Evolutionary conservation across 495 filamentous ascomycete species (phyloP), one percentile per base, ranked within the genome.

Genomic region (Penicillium pancosmium): DNA sequence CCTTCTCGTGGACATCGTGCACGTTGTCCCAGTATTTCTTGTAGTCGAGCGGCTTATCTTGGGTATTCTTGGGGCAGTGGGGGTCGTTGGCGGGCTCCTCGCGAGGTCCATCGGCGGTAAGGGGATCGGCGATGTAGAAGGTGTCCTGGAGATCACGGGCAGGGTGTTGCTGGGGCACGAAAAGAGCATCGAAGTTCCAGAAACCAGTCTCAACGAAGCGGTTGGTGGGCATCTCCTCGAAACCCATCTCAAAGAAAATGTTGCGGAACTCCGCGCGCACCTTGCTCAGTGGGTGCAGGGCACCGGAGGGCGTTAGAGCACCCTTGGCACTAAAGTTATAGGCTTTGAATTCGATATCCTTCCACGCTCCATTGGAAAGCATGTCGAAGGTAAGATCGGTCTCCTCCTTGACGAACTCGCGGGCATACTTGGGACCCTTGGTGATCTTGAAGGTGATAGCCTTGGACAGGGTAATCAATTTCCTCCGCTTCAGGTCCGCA

Each of bases 171-270:
- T 98, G 94, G 25, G 93, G 93, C 21, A 98, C 92, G 78, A 92
- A 97, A 56, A 98, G 92, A 43, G 92, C 86, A 64, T 98, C 94
- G 73, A 98, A 98, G 75, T 97, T 97, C 89, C 93, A 98, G 87
- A 97, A 97, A 40, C 93, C 93, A 19, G 91, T 93, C 79, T 98
- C 94, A 57, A 97, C 92, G 70, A 87, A 94, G 66, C 87, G 87
- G 64, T 75, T 76, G 61, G 74, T 79, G 18, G 75, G 71, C 74
- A 73, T 73, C 52, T 80, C 79, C 68, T 77, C 74, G 67, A 81
- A 81, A 35, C 78, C 78, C 78, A 81, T 81, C 48, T 95, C 92
- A 75, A 98, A 98, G 86, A 98, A 97, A 72, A 97, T 97, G 68
- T 91, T 89, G 47, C 94, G 84, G 83, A 98, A 95, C 74, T 97